These are phyloP conservation scores for Penicillium digitatum DNA, from an alignment of 2,329 filamentous ascomycete genomes.

Conservation along the genomic window DNA sequence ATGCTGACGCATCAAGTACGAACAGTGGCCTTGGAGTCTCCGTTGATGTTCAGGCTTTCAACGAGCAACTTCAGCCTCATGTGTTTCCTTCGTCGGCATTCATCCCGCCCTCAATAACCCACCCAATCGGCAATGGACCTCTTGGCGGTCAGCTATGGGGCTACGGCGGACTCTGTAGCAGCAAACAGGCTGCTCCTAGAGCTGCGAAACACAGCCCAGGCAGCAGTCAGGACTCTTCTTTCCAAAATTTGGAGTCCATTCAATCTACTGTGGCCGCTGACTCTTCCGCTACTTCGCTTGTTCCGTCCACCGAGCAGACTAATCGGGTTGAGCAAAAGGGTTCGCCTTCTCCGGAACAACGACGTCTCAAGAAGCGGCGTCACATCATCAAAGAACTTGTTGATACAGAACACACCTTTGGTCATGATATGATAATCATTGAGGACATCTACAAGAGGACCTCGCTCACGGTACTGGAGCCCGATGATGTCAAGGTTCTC, in stretches of 20 bases:
- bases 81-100: background rate
- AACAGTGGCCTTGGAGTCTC: slow-evolving; percentile 43
- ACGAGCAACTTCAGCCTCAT: background rate
- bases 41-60: slow-evolving; percentile 37
- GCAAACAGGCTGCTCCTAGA: slow-evolving; percentile 9
- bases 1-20: slow-evolving; percentile 24
- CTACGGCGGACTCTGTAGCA: background rate
- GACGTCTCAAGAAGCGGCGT: slow-evolving; percentile 70
- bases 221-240: slow-evolving; percentile 39
- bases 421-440: slow-evolving; percentile 93
- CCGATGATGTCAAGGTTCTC: slow-evolving; percentile 80
- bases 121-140: background rate
- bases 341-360: slow-evolving; percentile 40
- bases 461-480: slow-evolving; percentile 71
- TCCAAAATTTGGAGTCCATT: slow-evolving; percentile 27
- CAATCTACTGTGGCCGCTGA: slow-evolving; percentile 32
- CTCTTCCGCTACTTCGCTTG: slow-evolving; percentile 39
- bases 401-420: slow-evolving; percentile 86
- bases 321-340: slow-evolving; percentile 16
- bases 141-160: background rate
- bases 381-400: slow-evolving; percentile 87
- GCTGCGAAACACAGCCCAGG: slow-evolving; percentile 26
- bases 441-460: slow-evolving; percentile 98
- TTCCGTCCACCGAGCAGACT: slow-evolving; percentile 30
- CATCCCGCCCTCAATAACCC: background rate